phyloP scores from a whole-genome alignment of 495 filamentous ascomycete genomes.

The Penicillium macrosclerotiorum region DNA sequence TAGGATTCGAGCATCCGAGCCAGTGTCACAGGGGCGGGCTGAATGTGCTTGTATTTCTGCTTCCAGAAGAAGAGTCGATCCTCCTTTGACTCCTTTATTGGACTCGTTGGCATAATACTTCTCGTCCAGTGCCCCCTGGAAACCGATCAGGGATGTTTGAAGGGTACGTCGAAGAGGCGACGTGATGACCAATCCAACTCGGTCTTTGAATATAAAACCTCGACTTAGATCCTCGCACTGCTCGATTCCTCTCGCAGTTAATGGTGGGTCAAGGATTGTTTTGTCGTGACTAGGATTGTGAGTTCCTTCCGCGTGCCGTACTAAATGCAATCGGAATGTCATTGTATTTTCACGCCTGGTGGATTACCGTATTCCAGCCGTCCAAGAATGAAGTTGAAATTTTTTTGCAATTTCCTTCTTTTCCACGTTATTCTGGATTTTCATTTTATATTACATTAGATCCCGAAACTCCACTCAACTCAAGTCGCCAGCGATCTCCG shows the following conservation, averaged over 20 bases:
- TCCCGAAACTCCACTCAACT: too few species aligned
- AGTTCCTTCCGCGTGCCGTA: slow-evolving; percentile 16
- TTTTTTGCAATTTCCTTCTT: too few species aligned
- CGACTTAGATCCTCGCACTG: slow-evolving; percentile 4
- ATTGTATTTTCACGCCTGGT: too few species aligned
- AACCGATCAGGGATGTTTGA: slow-evolving; percentile 14
- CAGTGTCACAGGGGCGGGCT: slow-evolving; percentile 14
- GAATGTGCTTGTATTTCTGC: slow-evolving; percentile 19
- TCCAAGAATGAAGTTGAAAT: too few species aligned
- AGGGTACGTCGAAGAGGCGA: slow-evolving; percentile 16
- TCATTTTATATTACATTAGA: too few species aligned
- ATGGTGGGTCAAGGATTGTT: slow-evolving; percentile 11
- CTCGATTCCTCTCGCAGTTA: slow-evolving; percentile 11
- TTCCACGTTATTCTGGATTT: too few species aligned
- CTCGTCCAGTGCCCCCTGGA: slow-evolving; percentile 4
- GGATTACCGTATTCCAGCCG: too few species aligned
- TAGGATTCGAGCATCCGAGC: slow-evolving; percentile 4
- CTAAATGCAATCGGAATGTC: slow-evolving; percentile 14
- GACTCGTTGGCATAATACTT: slow-evolving; percentile 3
- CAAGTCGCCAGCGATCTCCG: too few species aligned
- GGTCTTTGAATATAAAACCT: slow-evolving; percentile 7
- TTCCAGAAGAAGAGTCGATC: slow-evolving; percentile 1
- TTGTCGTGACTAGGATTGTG: slow-evolving; percentile 14
- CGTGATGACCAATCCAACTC: slow-evolving; percentile 12
- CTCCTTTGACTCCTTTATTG: neutral